Evolutionary conservation across 2,329 filamentous ascomycete genomes (phyloP).

Genomic region (Ceratocystiopsis sp.): DNA sequence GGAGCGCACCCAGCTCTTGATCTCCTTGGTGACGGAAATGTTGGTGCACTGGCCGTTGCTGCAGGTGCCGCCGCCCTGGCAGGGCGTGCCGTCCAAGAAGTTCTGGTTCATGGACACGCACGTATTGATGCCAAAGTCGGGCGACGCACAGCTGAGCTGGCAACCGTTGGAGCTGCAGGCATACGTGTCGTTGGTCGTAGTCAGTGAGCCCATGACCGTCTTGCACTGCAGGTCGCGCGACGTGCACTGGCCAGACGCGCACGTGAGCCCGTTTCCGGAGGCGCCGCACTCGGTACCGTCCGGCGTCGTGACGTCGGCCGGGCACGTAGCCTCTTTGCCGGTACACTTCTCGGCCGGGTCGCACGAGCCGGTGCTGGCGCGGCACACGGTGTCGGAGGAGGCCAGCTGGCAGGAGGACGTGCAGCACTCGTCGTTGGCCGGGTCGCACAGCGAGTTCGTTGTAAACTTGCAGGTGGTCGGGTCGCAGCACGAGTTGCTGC

Average conservation of each 20-base stretch:
- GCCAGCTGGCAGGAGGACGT: constrained; percentile 48
- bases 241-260: constrained; percentile 88
- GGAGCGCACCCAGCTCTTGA: constrained; percentile 56
- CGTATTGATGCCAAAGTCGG: constrained; percentile 44
- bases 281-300: constrained; percentile 59
- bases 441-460: constrained; percentile 58
- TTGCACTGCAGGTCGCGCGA: constrained; percentile 81
- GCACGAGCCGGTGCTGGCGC: constrained; percentile 60
- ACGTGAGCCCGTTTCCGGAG: constrained; percentile 45
- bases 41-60: constrained; percentile 62
- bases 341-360: constrained; percentile 74
- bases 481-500: constrained; percentile 66
- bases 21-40: constrained; percentile 49
- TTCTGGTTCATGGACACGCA: constrained; percentile 75
- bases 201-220: constrained; percentile 61
- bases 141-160: constrained; percentile 56
- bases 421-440: constrained; percentile 71
- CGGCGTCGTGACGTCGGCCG: constrained; percentile 47
- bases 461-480: constrained; percentile 75
- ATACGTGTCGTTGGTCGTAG: constrained; percentile 57
- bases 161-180: constrained; percentile 64
- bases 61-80: constrained; percentile 65
- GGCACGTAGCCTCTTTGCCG: constrained; percentile 57
- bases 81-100: constrained; percentile 82
- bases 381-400: constrained; percentile 55